Base-by-base conservation (phyloP, 1,284 basidiomycete species). In the Meira nashicola region DNA sequence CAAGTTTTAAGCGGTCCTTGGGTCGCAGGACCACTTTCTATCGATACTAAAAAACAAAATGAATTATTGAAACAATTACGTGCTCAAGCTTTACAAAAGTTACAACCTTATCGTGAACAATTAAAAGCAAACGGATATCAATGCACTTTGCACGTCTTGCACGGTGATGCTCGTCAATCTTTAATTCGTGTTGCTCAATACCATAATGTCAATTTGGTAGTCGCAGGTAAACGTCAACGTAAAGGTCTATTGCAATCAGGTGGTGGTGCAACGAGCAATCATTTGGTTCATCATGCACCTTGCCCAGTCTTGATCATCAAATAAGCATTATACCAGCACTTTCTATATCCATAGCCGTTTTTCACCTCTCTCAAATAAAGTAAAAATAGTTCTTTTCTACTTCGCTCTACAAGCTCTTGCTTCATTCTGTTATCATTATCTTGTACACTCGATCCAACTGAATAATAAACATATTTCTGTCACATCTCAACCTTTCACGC, bases 271-370 rank as follows among this genome's bases (percentile, higher is more conserved):
- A 70, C 72, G 2, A 64, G 64, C 7, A 67, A 66, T 28, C 71
- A 76, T 56, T 58, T 76, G 28, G 69, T 75, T 14, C 54, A 52
- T 55, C 73, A 76, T 59, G 67, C 70, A 39, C 68, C 65, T 19
- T 69, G 65, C 11, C 74, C 74, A 4, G 74, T 76, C 0, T 69
- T 75, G 33, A 69, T 75, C 15, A 75, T 76, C 62, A 76, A 73
- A 65, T 76, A 66, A 64, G 44, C 6, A 19, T 33, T 17, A 10
- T 17, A 23, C 2, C 14, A 8, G 15, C 19, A 11, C 19, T 43
- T 15, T 43, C 14, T 43, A 43, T 19, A 43, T 43, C 40, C 14
- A 11, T 43, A 15, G 40, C 19, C 15, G 14, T 43, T 15, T 43
- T 11, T 15, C 19, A 15, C 40, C 14, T 3, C 15, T 43, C 19